Base-by-base conservation (phyloP, 768 basidiomycete species). In the Tubosaeta sp. region DNA sequence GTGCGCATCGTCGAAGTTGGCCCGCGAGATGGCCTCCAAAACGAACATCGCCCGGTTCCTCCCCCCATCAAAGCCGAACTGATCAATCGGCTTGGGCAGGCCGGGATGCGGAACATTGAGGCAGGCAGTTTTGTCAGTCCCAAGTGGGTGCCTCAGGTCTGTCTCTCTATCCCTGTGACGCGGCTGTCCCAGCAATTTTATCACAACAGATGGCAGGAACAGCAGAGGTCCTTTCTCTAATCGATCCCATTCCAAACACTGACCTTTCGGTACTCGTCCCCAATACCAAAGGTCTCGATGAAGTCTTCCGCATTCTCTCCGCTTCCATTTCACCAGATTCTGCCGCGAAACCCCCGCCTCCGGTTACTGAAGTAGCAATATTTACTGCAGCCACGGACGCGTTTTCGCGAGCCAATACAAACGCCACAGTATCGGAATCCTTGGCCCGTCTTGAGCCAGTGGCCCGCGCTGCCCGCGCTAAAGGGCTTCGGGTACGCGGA, bases 101-200 rank as follows among this genome's bases (percentile, higher is more conserved):
- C 90, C 10, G 93, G 91, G 0, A 63, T 83, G 58, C 72, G 73
- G 53, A 80, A 73, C 49, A 85, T 94, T 57, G 92, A 94, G 68
- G 81, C 82, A 1, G 93, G 93, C 7, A 91, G 90, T 64, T 93
- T 95, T 63, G 93, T 94, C 51, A 90, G 90, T 66, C 88, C 89
- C 0, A 93, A 92, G 69, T 91, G 91, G 87, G 87, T 94, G 22
- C 93, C 92, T 0, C 93, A 94, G 80, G 93, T 61, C 19, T 18
- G 61, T 59, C 27, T 6, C 10, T 67, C 40, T 42, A 3, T 4
- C 27, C 13, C 29, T 30, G 5, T 43, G 24, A 19, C 39, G 22
- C 19, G 32, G 24, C 18, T 11, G n/a, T 14, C 6, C 11, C 44
- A 14, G 21, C 35, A 43, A 29, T 29, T 31, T 21, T 42, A 24